Base-by-base conservation (phyloP, 768 basidiomycete genomes). In the Omphalotus guepiniiformis region DNA sequence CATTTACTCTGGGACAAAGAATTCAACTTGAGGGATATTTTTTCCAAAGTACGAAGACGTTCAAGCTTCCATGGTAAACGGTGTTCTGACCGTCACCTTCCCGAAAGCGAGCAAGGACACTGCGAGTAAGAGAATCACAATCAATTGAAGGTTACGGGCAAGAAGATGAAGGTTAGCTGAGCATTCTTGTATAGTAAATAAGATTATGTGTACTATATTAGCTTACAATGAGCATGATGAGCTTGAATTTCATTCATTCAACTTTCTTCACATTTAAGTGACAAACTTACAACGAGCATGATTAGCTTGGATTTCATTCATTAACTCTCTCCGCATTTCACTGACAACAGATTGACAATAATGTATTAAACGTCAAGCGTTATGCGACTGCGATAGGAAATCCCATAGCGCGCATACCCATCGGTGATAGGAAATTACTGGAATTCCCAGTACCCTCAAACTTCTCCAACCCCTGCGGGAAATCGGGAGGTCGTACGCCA, bases 401-500 rank as follows among this genome's bases (percentile, higher is more conserved):
- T 3, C 71, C 74, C 71, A 74, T 73, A 3, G 73, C 74, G 39
- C 60, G 61, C 40, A 59, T 62, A 25, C 71, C 75, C 15, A 59
- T 50, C 3, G 66, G 57, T 29, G 59, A 61, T 32, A 59, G 47
- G 25, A 77, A 57, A 47, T 75, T 74, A 12, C 56, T 60, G 2
- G 60, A 57, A n/a, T 28, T 55, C 11, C 53, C 75, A 27, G 69
- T 52, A 4, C 73, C 73, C 22, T 64, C 51, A 39, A 68, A 69
- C 4, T 55, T 54, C 3, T 61, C 64, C 37, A 62, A 51, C 21
- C 74, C 69, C 50, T 72, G 63, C 0, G 76, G 80, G 64, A 85
- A 91, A 58, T 92, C 89, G 3, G 87, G 85, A 6, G 86, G 85
- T 19, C 82, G 75, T 19, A 75, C 57, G 6, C 82, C 82, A 6